A percentile compares a stretch with the other conserved stretches of the same genome.
Evolutionary conservation across 2,329 filamentous ascomycete species (phyloP).

Genomic region (Colletotrichum neosansevieriae): DNA sequence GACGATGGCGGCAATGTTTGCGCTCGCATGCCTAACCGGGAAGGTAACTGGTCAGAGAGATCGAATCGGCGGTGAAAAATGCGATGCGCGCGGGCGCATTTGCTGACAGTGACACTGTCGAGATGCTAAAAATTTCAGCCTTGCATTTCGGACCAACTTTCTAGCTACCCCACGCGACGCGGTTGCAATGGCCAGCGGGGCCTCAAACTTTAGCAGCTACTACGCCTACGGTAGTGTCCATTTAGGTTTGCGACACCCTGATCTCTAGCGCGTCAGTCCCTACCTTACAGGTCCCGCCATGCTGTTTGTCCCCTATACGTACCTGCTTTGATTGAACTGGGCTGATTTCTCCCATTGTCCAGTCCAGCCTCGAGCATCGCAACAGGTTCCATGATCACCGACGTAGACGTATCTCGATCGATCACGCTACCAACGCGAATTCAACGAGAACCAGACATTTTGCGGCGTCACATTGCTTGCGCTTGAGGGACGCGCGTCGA

Average conservation of each 20-base stretch:
- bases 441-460: background rate
- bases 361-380: conserved; percentile 7
- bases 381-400: too few relatives aligned
- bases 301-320: background rate
- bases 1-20: conserved; percentile 3
- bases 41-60: background rate
- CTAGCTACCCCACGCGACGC: conserved; percentile 30
- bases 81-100: conserved; percentile 43
- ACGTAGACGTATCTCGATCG: too few relatives aligned
- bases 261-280: too few relatives aligned
- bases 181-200: background rate
- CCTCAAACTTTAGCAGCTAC: background rate
- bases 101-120: conserved; percentile 26
- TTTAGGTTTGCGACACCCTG: too few relatives aligned
- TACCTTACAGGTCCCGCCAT: too few relatives aligned
- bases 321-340: background rate
- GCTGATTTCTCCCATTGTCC: conserved; percentile 18
- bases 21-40: conserved; percentile 22
- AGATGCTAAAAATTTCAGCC: conserved; percentile 50
- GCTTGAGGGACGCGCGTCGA: background rate
- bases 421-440: background rate
- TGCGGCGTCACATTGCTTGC: conserved; percentile 2
- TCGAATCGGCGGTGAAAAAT: conserved; percentile 43
- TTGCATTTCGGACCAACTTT: conserved; percentile 44
- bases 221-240: too few relatives aligned